phyloP scores from a whole-genome alignment of 805 yeast species.

The Debaryomyces tyrocola region DNA sequence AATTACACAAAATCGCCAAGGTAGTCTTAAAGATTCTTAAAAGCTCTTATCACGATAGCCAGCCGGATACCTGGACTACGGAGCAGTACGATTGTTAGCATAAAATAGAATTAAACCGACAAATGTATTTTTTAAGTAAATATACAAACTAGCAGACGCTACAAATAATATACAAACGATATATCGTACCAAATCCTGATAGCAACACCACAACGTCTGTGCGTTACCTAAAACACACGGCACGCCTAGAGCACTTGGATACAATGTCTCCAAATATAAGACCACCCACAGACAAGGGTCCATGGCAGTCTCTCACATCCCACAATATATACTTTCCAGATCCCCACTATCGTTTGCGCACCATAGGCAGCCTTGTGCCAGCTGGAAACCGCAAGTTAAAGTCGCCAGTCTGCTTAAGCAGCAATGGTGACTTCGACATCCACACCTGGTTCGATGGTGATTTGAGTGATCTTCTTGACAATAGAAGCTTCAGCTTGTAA shows the following conservation, averaged over 20 bases:
- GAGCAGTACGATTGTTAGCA: background rate
- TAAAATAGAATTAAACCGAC: slow-evolving; percentile 5
- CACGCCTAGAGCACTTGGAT: slow-evolving; percentile 60
- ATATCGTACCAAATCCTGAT: slow-evolving; percentile 49
- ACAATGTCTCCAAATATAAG: slow-evolving; percentile 7
- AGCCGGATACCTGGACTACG: background rate
- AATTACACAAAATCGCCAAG: background rate
- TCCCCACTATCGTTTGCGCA: background rate
- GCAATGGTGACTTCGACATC: slow-evolving; percentile 94
- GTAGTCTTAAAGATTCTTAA: too few relatives aligned
- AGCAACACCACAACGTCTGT: slow-evolving; percentile 63
- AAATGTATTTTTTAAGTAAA: slow-evolving; percentile 5
- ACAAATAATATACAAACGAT: slow-evolving; percentile 5
- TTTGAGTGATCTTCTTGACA: slow-evolving; percentile 95
- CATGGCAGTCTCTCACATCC: background rate
- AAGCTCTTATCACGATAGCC: too few relatives aligned
- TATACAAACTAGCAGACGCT: slow-evolving; percentile 12
- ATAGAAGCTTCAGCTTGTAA: slow-evolving; percentile 92
- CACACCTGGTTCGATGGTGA: slow-evolving; percentile 99
- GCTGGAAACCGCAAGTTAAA: background rate
- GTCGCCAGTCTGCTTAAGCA: slow-evolving; percentile 49
- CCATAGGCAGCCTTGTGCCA: background rate
- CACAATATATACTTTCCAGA: background rate
- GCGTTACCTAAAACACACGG: slow-evolving; percentile 46
- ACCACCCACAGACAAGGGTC: background rate